Percentiles rank a stretch among this genome's conserved stretches.
phyloP scores from a whole-genome alignment of 495 filamentous ascomycete genomes.

The Daldinia grandis region DNA sequence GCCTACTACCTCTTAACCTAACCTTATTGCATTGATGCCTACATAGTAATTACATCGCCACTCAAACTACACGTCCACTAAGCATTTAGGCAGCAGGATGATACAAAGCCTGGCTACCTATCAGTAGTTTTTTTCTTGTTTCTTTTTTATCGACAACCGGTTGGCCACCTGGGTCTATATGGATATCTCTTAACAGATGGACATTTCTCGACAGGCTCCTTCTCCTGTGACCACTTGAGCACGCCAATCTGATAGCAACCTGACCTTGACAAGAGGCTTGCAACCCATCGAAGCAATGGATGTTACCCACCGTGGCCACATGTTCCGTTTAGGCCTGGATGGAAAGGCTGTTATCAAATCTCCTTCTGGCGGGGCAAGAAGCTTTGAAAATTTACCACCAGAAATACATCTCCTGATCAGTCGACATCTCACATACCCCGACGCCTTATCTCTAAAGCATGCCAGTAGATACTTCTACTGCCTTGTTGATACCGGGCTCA shows the following conservation, averaged over 20 bases:
- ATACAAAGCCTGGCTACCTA: slow-evolving; percentile 19
- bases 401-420: slow-evolving; percentile 68
- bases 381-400: slow-evolving; percentile 57
- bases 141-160: not conserved
- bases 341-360: not conserved
- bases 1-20: too few species aligned
- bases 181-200: not conserved
- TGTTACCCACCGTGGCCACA: not conserved
- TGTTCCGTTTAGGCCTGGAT: not conserved
- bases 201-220: not conserved
- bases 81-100: slow-evolving; percentile 16
- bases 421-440: slow-evolving; percentile 63
- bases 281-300: slow-evolving; percentile 1
- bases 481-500: slow-evolving; percentile 71
- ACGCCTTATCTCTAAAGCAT: slow-evolving; percentile 69
- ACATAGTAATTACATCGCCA: too few species aligned
- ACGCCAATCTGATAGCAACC: not conserved
- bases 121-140: not conserved
- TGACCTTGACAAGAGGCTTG: not conserved
- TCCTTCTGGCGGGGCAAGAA: not conserved
- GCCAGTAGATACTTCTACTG: slow-evolving; percentile 67
- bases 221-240: not conserved
- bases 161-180: not conserved
- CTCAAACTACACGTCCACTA: too few species aligned
- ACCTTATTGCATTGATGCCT: not conserved